Evolutionary conservation across 306 rosid genomes (phyloP), one percentile per base, ranked within the genome.

Genomic region (Argentina anserina): DNA sequence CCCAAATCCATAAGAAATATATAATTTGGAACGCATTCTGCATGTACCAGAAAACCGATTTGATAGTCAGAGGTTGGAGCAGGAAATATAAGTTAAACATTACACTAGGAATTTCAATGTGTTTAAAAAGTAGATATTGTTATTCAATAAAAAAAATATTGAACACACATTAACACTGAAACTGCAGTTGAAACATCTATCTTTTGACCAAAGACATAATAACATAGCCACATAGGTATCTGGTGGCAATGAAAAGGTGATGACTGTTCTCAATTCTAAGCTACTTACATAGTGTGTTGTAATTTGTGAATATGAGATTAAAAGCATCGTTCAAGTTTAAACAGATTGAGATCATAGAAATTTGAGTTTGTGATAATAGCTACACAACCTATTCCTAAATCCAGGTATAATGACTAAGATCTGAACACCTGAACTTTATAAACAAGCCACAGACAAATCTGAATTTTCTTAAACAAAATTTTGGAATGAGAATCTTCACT

Each of bases 11-110:
- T 55, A 91, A 81, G 80, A 85, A 82, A 74, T 84, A 87, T 74
- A 93, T 93, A 69, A 88, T 81, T 77, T 91, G 98, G 82, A 93
- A 93, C 20, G 94, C 89, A 81, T 80, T 91, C 98, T 93, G 98
- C 90, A 84, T n/a, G 45, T 4, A 77, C 62, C 75, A 78, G 71
- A 82, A 66, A 79, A 31, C 25, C 37, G 13, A 47, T 70, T 56
- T 70, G 73, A 70, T 31, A 77, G 78, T 63, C 46, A 69, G 49
- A 34, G 40, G 69, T 14, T 23, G n/a, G 36, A 74, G 58, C 46
- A 58, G 29, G 66, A 43, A 55, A 78, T 43, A 49, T 21, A 58
- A 47, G 20, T 26, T n/a, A 9, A 21, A 31, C n/a, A 71, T 23
- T 43, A 15, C 18, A 31, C 37, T 17, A 66, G 17, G 58, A 31